phyloP scores from a whole-genome alignment of 2,329 filamentous ascomycete species.

The Paecilomyces formosus region DNA sequence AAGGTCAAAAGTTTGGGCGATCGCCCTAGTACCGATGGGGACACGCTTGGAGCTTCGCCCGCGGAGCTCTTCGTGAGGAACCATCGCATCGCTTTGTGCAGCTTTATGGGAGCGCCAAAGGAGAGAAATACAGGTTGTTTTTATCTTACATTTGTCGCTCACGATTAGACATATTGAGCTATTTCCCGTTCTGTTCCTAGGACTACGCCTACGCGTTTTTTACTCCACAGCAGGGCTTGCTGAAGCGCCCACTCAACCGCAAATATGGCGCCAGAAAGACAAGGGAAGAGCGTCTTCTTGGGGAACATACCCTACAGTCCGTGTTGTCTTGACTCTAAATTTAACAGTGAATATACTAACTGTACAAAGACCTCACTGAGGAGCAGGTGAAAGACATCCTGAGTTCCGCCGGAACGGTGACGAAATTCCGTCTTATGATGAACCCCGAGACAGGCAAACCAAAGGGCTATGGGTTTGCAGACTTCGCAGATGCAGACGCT shows the following conservation, averaged over 20 bases:
- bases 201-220: background rate
- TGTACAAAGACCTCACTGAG: conserved; percentile 72
- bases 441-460: conserved; percentile 91
- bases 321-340: conserved; percentile 60
- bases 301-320: conserved; percentile 62
- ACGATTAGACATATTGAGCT: background rate
- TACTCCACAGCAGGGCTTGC: background rate
- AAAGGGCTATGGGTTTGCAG: conserved; percentile 94
- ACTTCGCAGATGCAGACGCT: conserved; percentile 87
- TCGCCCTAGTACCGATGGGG: conserved; percentile 3
- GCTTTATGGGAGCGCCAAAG: background rate
- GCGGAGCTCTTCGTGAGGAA: background rate
- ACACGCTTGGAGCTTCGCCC: background rate
- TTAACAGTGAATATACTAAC: conserved; percentile 10
- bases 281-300: conserved; percentile 40
- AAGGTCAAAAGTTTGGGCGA: conserved; percentile 19
- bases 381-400: conserved; percentile 95
- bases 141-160: background rate
- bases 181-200: background rate
- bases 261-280: conserved; percentile 38
- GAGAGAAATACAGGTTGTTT: background rate
- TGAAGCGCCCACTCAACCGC: conserved; percentile 1
- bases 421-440: conserved; percentile 89
- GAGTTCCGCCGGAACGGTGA: conserved; percentile 77
- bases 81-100: background rate